Evolutionary conservation across 257 asterid species (phyloP).

Genomic region (Penstemon eatonii): DNA sequence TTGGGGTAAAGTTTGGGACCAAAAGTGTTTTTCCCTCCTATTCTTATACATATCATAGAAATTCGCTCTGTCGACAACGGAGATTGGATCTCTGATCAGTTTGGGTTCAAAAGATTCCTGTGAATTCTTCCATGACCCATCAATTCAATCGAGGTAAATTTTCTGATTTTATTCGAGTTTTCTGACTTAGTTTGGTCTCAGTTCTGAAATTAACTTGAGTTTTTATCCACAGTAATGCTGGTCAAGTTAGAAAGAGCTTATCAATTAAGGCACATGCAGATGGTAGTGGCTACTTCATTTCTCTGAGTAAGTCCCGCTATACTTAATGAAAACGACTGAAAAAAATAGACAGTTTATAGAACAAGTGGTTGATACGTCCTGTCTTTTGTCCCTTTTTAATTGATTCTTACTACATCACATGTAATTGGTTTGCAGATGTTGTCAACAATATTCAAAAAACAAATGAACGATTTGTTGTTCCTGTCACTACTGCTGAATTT

Average conservation of each 20-base stretch:
- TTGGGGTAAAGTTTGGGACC: too few species aligned
- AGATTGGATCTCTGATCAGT: conserved; percentile 85
- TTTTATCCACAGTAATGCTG: conserved; percentile 67
- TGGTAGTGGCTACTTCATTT: conserved; percentile 75
- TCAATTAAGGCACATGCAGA: conserved; percentile 75
- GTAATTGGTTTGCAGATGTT: conserved; percentile 58
- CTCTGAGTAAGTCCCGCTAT: conserved; percentile 60
- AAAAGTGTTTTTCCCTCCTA: too few species aligned
- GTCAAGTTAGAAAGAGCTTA: conserved; percentile 85
- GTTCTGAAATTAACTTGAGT: conserved; percentile 23
- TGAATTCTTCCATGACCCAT: conserved; percentile 93
- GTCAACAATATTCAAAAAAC: conserved; percentile 64
- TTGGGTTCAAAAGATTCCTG: conserved; percentile 71
- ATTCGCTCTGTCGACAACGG: conserved; percentile 88
- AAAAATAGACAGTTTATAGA: background rate
- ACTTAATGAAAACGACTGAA: conserved; percentile 2
- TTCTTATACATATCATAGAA: conserved; percentile 41
- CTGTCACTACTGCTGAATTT: conserved; percentile 92
- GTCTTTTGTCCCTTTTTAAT: background rate
- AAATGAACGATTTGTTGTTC: conserved; percentile 73
- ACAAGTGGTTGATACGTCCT: background rate
- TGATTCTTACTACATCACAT: background rate
- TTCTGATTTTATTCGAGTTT: conserved; percentile 10
- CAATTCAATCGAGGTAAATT: conserved; percentile 78
- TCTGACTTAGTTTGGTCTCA: conserved; percentile 11